These are phyloP conservation scores for Colletotrichum lentis DNA, from an alignment of 2,329 filamentous ascomycete genomes.

Conservation along the genomic window DNA sequence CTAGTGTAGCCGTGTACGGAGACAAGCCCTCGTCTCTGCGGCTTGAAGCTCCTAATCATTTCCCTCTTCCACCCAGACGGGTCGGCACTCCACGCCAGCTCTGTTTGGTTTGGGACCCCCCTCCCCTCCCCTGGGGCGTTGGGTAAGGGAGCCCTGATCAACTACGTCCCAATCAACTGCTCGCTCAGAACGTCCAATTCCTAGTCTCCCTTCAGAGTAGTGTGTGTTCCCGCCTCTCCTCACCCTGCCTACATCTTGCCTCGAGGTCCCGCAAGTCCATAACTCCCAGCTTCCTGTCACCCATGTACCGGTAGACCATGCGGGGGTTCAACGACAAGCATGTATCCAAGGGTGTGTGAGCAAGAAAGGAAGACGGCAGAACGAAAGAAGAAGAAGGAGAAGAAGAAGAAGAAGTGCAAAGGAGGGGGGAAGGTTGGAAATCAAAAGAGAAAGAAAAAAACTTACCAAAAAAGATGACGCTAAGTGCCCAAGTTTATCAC, in stretches of 20 bases:
- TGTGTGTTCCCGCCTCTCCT: slow-evolving; percentile 14
- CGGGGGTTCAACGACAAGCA: slow-evolving; percentile 27
- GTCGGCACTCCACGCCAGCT: slow-evolving; percentile 38
- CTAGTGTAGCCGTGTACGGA: slow-evolving; percentile 23
- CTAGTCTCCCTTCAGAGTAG: slow-evolving; percentile 30
- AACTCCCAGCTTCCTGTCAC: slow-evolving; percentile 31
- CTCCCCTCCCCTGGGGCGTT: slow-evolving; percentile 17
- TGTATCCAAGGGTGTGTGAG: slow-evolving; percentile 22
- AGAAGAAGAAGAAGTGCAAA: background rate
- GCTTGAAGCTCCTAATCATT: slow-evolving; percentile 36
- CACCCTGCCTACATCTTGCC: slow-evolving; percentile 34
- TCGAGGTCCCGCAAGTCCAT: slow-evolving; percentile 32
- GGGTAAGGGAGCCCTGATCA: slow-evolving; percentile 32
- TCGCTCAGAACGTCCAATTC: slow-evolving; percentile 26
- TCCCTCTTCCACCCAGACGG: slow-evolving; percentile 37
- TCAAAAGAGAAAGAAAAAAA: slow-evolving; percentile 4
- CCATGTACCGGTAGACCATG: slow-evolving; percentile 33
- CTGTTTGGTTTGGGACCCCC: slow-evolving; percentile 27
- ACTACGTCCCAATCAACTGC: slow-evolving; percentile 30
- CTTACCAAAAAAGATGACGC: slow-evolving; percentile 31
- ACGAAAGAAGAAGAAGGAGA: slow-evolving; percentile 1
- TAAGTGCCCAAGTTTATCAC: slow-evolving; percentile 36
- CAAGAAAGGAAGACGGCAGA: slow-evolving; percentile 19
- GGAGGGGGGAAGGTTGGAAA: background rate
- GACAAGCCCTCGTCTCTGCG: slow-evolving; percentile 29